These are phyloP conservation scores for Cadophora malorum DNA, from an alignment of 2,329 filamentous ascomycete species.

Conservation along the genomic window DNA sequence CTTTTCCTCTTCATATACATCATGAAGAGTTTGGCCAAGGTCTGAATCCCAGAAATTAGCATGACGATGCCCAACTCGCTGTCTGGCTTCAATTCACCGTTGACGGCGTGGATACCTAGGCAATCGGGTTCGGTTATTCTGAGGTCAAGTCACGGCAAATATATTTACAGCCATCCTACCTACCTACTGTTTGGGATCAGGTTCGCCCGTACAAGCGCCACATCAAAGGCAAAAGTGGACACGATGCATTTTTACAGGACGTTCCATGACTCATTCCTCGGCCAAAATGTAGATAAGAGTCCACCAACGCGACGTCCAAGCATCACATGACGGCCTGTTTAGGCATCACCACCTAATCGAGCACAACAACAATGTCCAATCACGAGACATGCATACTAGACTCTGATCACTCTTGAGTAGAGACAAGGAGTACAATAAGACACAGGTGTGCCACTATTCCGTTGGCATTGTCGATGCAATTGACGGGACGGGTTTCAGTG, in stretches of 20 bases:
- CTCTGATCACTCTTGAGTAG: neutral
- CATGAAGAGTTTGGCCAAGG: neutral
- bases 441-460: neutral
- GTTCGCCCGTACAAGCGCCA: neutral
- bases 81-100: too few relatives aligned
- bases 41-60: neutral
- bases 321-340: slow-evolving; percentile 21
- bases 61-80: too few relatives aligned
- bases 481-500: neutral
- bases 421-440: neutral
- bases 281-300: neutral
- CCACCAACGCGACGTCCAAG: neutral
- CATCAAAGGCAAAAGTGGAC: neutral
- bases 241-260: neutral
- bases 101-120: too few relatives aligned
- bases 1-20: neutral
- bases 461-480: neutral
- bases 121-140: neutral
- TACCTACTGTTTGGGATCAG: too few relatives aligned
- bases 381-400: slow-evolving; percentile 16
- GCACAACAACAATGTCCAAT: slow-evolving; percentile 15
- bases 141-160: neutral
- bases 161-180: neutral
- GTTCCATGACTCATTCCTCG: slow-evolving; percentile 10
- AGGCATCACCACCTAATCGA: slow-evolving; percentile 14